Evolutionary conservation across 2,329 filamentous ascomycete genomes (phyloP).

Genomic region (Fusarium paranaense): DNA sequence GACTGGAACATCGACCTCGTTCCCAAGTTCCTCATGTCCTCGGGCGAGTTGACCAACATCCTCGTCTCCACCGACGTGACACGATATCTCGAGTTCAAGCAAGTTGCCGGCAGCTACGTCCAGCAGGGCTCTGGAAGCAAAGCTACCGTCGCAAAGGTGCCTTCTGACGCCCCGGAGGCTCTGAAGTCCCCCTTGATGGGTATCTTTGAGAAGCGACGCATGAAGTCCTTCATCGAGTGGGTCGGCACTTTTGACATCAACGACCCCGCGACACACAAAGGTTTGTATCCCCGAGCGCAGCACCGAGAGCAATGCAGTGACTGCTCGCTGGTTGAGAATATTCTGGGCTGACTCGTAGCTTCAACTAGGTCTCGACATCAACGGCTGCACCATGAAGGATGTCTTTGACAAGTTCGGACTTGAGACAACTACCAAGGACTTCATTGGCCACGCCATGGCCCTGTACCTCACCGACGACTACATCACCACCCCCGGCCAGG

Average conservation of each 20-base stretch:
- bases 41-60: constrained; percentile 98
- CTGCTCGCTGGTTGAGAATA: background rate
- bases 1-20: constrained; percentile 99
- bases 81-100: constrained; percentile 90
- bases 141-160: constrained; percentile 96
- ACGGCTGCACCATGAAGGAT: constrained; percentile 91
- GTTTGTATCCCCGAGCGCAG: constrained; percentile 60
- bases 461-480: constrained; percentile 93
- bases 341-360: constrained; percentile 24
- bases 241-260: constrained; percentile 86
- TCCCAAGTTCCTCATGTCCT: constrained; percentile 98
- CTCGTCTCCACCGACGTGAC: constrained; percentile 95
- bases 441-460: constrained; percentile 98
- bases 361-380: constrained; percentile 79
- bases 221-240: constrained; percentile 97
- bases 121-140: constrained; percentile 87
- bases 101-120: constrained; percentile 95
- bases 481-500: constrained; percentile 77
- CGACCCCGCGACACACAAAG: constrained; percentile 89
- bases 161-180: constrained; percentile 90
- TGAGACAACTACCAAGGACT: constrained; percentile 89
- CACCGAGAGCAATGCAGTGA: background rate
- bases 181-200: constrained; percentile 95
- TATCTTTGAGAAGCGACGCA: constrained; percentile 95
- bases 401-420: constrained; percentile 98